Evolutionary conservation across 495 filamentous ascomycete genomes (phyloP).

Genomic region (Aspergillus nanangensis): DNA sequence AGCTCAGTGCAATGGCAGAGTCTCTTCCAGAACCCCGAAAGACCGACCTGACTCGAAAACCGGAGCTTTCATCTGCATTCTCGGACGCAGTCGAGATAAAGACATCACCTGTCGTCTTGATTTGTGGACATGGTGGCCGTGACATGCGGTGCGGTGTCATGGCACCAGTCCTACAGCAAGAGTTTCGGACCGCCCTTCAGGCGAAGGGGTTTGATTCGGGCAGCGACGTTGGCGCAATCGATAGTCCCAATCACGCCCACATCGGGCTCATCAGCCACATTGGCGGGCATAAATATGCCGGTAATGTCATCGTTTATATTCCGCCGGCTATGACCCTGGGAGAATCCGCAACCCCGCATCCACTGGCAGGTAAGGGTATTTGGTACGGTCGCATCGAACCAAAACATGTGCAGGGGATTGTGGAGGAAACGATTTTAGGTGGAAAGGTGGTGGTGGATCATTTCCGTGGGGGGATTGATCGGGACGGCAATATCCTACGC

Average conservation of each 20-base stretch:
- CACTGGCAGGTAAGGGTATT: conserved; percentile 74
- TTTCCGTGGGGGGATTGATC: conserved; percentile 51
- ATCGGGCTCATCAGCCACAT: conserved; percentile 83
- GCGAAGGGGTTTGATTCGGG: conserved; percentile 24
- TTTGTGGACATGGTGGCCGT: conserved; percentile 79
- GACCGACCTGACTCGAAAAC: conserved; percentile 22
- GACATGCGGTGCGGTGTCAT: conserved; percentile 78
- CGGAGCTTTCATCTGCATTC: conserved; percentile 32
- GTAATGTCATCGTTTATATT: conserved; percentile 89
- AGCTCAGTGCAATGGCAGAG: conserved; percentile 55
- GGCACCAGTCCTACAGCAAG: conserved; percentile 62
- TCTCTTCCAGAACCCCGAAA: conserved; percentile 36
- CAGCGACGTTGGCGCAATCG: conserved; percentile 14
- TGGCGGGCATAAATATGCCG: conserved; percentile 89
- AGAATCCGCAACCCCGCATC: conserved; percentile 24
- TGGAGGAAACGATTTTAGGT: conserved; percentile 70
- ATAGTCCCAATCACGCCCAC: conserved; percentile 39
- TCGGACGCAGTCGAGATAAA: conserved; percentile 48
- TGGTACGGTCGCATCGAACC: conserved; percentile 94
- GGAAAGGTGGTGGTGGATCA: conserved; percentile 73
- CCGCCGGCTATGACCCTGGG: conserved; percentile 49
- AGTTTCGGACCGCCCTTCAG: conserved; percentile 57
- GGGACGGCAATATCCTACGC: conserved; percentile 33
- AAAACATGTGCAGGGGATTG: conserved; percentile 78
- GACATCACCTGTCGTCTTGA: conserved; percentile 64